Base-by-base conservation (phyloP, 441 rosid species). In the Brassica balearica region DNA sequence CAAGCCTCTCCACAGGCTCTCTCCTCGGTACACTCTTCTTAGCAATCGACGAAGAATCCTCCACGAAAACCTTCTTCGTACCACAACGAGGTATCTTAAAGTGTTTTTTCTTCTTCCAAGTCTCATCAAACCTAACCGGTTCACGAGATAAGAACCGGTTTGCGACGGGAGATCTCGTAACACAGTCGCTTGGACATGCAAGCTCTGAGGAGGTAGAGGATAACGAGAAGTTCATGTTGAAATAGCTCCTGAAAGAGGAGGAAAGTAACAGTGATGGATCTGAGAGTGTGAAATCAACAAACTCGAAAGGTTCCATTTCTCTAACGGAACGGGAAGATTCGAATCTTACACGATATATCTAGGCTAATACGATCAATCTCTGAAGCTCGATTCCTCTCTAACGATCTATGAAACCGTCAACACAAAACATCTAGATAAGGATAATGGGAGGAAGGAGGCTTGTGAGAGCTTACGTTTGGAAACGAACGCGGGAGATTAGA, bases 1-100 rank as follows among this genome's bases (percentile, higher is more conserved):
- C 91, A 71, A 87, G 67, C 85, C 85, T 94, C 71, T n/a, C 76
- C 15, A 80, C 80, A 55, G 86, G 65, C 73, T 83, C 91, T 73
- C 84, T 78, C 69, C 82, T 69, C 56, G 69, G 77, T 70, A 83
- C 82, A 79, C 77, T 84, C 36, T 84, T 85, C 78, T 80, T 80
- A 73, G 82, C 85, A 71, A 71, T 23, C 3, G 51, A 43, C 0
- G 55, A 60, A 10, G 88, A 82, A 77, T 87, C 93, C 76, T 93
- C 94, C 61, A 87, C 77, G 2, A 68, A 80, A 77, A 69, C 72
- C 74, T 82, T 86, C 64, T 80, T 82, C 60, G 81, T 72, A 69
- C 56, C 74, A 48, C 61, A 15, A 38, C 86, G 17, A 38, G 86
- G 77, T 68, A 79, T 82, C 61, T 8, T 82, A 61, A 77, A 65